Evolutionary conservation across 2,329 filamentous ascomycete species (phyloP), one percentile per base, ranked within the genome.

Genomic region (Beauveria sp.): DNA sequence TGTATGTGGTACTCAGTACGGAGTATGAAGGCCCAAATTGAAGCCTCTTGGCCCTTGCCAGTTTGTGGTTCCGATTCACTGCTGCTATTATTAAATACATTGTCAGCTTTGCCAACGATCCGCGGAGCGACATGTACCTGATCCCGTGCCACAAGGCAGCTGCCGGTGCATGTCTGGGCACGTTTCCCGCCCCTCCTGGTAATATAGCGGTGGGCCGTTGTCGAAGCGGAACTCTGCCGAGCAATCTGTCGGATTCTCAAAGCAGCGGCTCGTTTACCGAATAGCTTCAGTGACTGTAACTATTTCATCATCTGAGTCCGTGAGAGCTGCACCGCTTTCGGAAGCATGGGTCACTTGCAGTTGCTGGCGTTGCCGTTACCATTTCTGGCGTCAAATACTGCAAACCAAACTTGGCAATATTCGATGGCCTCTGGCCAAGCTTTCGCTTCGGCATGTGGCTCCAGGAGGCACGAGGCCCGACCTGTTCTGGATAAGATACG

Each of bases 81-180:
- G 28, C 34, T 28, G 22, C 22, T 38, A 38, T 38, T 22, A 31
- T 22, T 46, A 18, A 16, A 28, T 14, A 16, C 34, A 38, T 16
- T 14, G 28, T 31, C 22, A 18, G 22, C 38, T 16, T 24, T 43
- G 26, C 18, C 56, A 59, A 45, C 16, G 9, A 24, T 38, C 14
- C 34, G 34, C 34, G 34, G 28, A 28, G 43, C 43, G 43, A 38
- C 20, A 48, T 24, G 24, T 28, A 45, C 20, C 34, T 59, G 56
- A 59, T 59, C 56, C 56, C 56, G 56, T 59, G 56, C 56, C 56
- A 31, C 56, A 51, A 59, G 48, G 31, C 31, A 50, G 56, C 56
- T 59, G 56, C 56, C 24, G 56, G 56, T 59, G 46, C 48, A 51
- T 59, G 34, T 59, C 46, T 51, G 18, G 56, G 46, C 34, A 31